These are phyloP conservation scores for Sicyos edulis DNA, from an alignment of 306 rosid genomes.

Conservation along the genomic window DNA sequence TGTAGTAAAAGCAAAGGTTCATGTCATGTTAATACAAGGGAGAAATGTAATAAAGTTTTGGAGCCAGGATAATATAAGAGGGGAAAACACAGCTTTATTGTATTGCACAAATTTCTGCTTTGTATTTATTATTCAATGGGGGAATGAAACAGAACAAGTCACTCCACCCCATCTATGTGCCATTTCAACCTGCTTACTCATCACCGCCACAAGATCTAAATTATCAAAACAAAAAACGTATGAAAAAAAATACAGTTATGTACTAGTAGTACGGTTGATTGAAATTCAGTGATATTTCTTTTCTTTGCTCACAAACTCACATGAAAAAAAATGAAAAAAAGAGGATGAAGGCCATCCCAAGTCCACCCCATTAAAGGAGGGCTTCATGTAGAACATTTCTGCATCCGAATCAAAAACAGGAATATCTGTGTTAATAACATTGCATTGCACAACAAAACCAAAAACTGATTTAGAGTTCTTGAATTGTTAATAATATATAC, in stretches of 20 bases:
- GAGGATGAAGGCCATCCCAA: neutral
- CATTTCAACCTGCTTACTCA: constrained; percentile 2
- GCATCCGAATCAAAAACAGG: constrained; percentile 10
- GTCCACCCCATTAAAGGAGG: neutral
- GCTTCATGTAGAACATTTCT: constrained; percentile 1
- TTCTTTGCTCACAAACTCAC: constrained; percentile 16
- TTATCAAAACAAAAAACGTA: neutral
- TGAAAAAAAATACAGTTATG: constrained; percentile 4
- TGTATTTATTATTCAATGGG: neutral
- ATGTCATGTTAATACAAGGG: neutral
- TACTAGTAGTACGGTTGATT: constrained; percentile 11
- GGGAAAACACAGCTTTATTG: neutral
- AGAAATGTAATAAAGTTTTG: neutral
- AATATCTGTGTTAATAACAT: neutral
- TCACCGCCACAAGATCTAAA: neutral
- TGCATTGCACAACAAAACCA: neutral
- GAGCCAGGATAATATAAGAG: neutral
- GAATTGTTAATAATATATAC: too few species aligned
- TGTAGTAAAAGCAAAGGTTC: neutral
- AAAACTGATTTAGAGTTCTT: neutral
- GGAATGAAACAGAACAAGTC: neutral
- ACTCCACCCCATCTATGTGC: constrained; percentile 11
- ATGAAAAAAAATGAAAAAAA: neutral
- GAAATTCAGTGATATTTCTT: constrained; percentile 16
- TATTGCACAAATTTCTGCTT: constrained; percentile 4